Evolutionary conservation across 2,329 filamentous ascomycete species (phyloP), one percentile per base, ranked within the genome.

Genomic region (Colletotrichum sp.): DNA sequence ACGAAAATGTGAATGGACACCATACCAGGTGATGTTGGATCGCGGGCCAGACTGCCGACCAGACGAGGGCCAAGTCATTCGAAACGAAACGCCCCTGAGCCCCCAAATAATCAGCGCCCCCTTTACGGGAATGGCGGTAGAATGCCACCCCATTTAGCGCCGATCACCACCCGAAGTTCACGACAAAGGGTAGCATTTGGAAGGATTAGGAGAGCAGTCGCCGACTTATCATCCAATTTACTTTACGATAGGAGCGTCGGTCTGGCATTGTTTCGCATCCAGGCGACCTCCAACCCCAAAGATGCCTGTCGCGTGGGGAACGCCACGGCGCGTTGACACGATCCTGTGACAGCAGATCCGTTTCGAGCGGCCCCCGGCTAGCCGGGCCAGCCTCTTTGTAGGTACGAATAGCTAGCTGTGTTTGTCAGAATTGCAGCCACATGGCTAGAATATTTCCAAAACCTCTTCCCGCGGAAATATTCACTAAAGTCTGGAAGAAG

Each of bases 271-370:
- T 66, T 66, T 32, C 63, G 30, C 21, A 55, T 39, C 49, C 28
- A 36, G 30, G 66, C 36, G 66, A 16, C 18, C 5, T 59, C 3
- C 21, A 44, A 64, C 21, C 34, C 62, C 30, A 24, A 44, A 64
- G 62, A 44, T 64, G 62, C 34, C 62, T 62, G 68, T 65, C 44
- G 49, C 57, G 60, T 64, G 68, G 68, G 60, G 60, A 52, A 62
- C 36, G 28, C 68, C 39, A 71, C 59, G 30, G 55, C 13, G 68
- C 57, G 68, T 72, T 75, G 72, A 75, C 63, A 76, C 70, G 64
- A 73, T 65, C 70, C 70, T 76, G 73, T 73, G 70, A 73, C 73
- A 30, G 64, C 73, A 76, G 26, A 76, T 73, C 57, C 21, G 73
- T 76, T 76, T 76, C 70, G 73, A 73, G 55, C 66, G 24, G 36